Base-by-base conservation (phyloP, 2,329 filamentous ascomycete species). In the Beauveria sp. region DNA sequence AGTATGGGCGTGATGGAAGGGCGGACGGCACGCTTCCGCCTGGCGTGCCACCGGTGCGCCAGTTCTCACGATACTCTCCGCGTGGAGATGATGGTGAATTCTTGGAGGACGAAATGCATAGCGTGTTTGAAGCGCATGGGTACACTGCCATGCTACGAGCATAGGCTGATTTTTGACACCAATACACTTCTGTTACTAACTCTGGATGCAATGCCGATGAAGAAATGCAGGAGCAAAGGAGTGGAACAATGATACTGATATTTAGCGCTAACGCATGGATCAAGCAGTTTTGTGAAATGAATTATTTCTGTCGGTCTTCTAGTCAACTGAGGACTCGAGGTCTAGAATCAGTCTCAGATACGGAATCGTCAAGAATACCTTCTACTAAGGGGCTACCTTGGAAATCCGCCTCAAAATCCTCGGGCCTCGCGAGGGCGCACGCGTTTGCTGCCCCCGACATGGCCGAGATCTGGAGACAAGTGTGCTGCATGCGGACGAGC, bases 81-180 rank as follows among this genome's bases (percentile, higher is more conserved):
- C 69, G 73, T 8, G 76, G 75, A 20, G 76, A 78, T 58, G 75
- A 77, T 63, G 76, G 76, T 1, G 71, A 71, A 26, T 65, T 65
- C 16, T 46, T 75, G 46, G 72, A 73, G 31, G 72, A 74, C 46
- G 49, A 65, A 20, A 60, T 65, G 45, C 67, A 46, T 38, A 66
- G n/a, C 22, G 14, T 28, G 22, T 58, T 62, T 52, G 52, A 53
- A 22, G 20, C 40, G 5, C 20, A 52, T 31, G 61, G 55, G 22
- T 31, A 49, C 14, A 61, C 45, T 22, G 34, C 62, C 22, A 40
- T 52, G 43, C 31, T 60, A 18, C 62, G 24, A 58, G 60, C 60
- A 40, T 62, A 62, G 34, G 18, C 38, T 40, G 1, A 14, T 52
- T 6, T 8, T 12, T 10, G 49, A 9, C 20, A 20, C 49, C 34